Evolutionary conservation across 2,329 filamentous ascomycete species (phyloP).

Genomic region (Cucurbitaria berberidis): DNA sequence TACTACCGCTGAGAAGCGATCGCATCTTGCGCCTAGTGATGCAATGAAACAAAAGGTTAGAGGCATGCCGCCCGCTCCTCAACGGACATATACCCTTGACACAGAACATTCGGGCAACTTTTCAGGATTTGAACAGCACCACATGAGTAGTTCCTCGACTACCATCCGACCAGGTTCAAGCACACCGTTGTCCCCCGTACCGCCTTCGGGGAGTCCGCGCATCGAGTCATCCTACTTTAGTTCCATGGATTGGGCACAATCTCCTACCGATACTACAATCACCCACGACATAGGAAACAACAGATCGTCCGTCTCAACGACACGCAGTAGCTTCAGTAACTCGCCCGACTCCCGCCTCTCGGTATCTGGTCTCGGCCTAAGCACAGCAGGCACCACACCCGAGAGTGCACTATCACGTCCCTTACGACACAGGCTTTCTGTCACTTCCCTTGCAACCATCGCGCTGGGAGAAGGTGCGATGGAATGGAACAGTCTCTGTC

Average conservation of each 20-base stretch:
- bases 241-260: constrained; percentile 20
- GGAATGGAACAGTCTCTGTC: constrained; percentile 38
- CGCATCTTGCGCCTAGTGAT: constrained; percentile 38
- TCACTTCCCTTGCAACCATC: constrained; percentile 30
- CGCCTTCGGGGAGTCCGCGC: constrained; percentile 20
- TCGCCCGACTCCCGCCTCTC: constrained; percentile 18
- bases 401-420: constrained; percentile 18
- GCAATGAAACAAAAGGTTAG: constrained; percentile 35
- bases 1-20: constrained; percentile 27
- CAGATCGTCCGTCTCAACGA: constrained; percentile 29
- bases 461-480: constrained; percentile 35
- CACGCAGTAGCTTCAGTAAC: constrained; percentile 19
- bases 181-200: constrained; percentile 17
- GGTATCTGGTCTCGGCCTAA: constrained; percentile 8
- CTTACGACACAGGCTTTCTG: constrained; percentile 24
- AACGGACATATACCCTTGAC: constrained; percentile 35
- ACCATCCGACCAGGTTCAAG: constrained; percentile 20
- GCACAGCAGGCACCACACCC: constrained; percentile 30
- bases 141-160: constrained; percentile 17
- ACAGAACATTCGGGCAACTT: constrained; percentile 29
- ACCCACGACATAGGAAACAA: constrained; percentile 6
- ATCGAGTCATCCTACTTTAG: constrained; percentile 21
- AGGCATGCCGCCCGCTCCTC: constrained; percentile 32
- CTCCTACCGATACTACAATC: constrained; percentile 8
- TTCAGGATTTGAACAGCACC: constrained; percentile 16